Base-by-base conservation (phyloP, 345 rosid genomes). In the Conringia planisiliqua region DNA sequence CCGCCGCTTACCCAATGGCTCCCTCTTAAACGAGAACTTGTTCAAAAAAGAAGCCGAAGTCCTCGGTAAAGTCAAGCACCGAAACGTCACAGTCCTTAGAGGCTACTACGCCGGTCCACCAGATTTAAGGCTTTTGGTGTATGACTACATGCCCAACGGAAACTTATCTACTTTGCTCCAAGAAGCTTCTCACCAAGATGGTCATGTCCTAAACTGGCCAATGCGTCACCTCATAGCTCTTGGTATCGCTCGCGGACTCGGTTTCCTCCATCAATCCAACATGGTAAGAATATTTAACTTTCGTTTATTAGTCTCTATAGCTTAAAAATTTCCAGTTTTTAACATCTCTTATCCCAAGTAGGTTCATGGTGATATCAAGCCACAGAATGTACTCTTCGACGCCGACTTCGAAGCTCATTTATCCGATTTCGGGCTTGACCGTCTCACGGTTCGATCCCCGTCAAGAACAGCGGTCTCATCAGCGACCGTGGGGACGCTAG, bases 141-240 rank as follows among this genome's bases (percentile, higher is more conserved):
- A 83, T 54, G 98, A 91, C 72, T 93, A 93, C 89, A 93, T 93
- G 98, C 98, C 99, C 0, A 95, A 95, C 9, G 99, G 97, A 26
- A 95, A 90, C 83, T 86, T 95, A 12, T 89, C 92, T 10, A 95
- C 99, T 0, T 85, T 95, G 44, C 95, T 95, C 24, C 99, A 91
- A 72, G 99, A 95, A 81, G 97, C 97, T 69, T 89, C 97, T 2
- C 97, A 95, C 78, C 97, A 91, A 75, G 99, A 95, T 56, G 99
- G 99, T 4, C 99, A 95, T 75, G 97, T 95, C 51, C 79, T 95
- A 5, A 95, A 95, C 76, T 94, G 99, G 99, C 97, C 97, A 65
- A 95, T 95, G 99, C 97, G 99, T 17, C 99, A 95, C 78, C 83
- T 95, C 40, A 92, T 95, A 18, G 99, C 97, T 3, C 92, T 95